phyloP scores from a whole-genome alignment of 1,284 basidiomycete species.

The Laetiporus sulphureus region DNA sequence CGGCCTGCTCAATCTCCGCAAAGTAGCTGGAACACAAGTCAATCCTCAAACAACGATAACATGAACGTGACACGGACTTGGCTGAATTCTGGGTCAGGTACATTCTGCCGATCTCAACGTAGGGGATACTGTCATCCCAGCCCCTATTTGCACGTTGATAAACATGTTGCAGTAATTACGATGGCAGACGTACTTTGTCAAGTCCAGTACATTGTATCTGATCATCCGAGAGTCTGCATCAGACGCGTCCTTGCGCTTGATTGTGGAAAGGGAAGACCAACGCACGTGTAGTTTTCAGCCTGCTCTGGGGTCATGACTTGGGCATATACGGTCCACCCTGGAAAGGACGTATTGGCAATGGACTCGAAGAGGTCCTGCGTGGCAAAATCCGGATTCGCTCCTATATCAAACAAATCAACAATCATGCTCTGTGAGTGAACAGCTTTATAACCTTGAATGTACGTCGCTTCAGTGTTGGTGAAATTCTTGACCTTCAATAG shows the following conservation, averaged over 20 bases:
- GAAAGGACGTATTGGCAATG: slow-evolving; percentile 72
- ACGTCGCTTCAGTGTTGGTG: slow-evolving; percentile 50
- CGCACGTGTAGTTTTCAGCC: slow-evolving; percentile 70
- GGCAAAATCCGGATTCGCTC: slow-evolving; percentile 77
- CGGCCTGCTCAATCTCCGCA: slow-evolving; percentile 79
- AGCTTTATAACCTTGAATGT: slow-evolving; percentile 50
- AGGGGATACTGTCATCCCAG: slow-evolving; percentile 41
- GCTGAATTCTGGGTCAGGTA: slow-evolving; percentile 81
- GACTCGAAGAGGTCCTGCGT: slow-evolving; percentile 72
- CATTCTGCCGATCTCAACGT: slow-evolving; percentile 75
- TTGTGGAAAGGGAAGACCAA: no score
- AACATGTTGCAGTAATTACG: not conserved
- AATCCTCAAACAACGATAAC: not conserved
- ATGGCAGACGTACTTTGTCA: slow-evolving; percentile 58
- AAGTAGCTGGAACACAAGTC: slow-evolving; percentile 43
- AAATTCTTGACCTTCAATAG: slow-evolving; percentile 16
- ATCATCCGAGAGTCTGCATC: no score
- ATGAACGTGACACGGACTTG: slow-evolving; percentile 31
- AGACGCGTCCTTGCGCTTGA: no score
- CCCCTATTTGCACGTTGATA: slow-evolving; percentile 12
- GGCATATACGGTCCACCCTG: slow-evolving; percentile 74
- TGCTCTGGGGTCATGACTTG: slow-evolving; percentile 86
- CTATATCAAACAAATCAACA: slow-evolving; percentile 27
- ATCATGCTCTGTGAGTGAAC: not conserved
- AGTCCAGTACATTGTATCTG: slow-evolving; percentile 66